Base-by-base conservation (phyloP, 2,329 filamentous ascomycete genomes). In the Mollisia scopiformis region DNA sequence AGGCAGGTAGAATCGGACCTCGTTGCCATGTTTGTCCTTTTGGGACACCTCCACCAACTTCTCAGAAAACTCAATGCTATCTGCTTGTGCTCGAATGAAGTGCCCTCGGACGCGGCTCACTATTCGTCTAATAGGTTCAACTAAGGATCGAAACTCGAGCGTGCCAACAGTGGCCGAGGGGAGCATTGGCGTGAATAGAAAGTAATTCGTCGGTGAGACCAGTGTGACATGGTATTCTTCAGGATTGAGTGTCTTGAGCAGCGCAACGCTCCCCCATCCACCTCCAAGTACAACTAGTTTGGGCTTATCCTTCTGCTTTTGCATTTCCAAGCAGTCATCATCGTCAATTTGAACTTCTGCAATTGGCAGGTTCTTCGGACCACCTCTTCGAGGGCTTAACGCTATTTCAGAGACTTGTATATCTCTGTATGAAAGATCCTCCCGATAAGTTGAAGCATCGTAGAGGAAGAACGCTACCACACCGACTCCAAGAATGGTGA, bases 181-280 rank as follows among this genome's bases (percentile, higher is more conserved):
- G 46, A 99, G 82, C 93, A 99, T 98, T 0, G 95, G 95, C 1
- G 95, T 99, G 76, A 99, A 99, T 31, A 99, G 79, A 78, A 99
- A 99, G 78, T 98, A 97, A 72, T 98, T 98, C 35, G 90, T 90
- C 0, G 95, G 94, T 13, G 93, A 96, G 46, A 99, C 89, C 39
- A 99, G 90, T 4, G 94, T 98, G 68, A 99, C 89, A 75, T 99
- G 93, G 74, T 97, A 99, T 69, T 97, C 92, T 13, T 93, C 92
- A 0, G 93, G 89, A 64, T 94, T 90, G 64, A 99, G 78, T 64
- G 92, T 89, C 79, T 99, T 99, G 68, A 99, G 79, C 61, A 99
- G 79, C 4, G 94, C 92, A 62, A 99, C 91, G 70, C 92, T 92
- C 57, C 93, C 95, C 95, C 95, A 99, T 47, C 95, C 95, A 16